Evolutionary conservation across 495 filamentous ascomycete species (phyloP), one percentile per base, ranked within the genome.

Genomic region (Penicillium goetzii): DNA sequence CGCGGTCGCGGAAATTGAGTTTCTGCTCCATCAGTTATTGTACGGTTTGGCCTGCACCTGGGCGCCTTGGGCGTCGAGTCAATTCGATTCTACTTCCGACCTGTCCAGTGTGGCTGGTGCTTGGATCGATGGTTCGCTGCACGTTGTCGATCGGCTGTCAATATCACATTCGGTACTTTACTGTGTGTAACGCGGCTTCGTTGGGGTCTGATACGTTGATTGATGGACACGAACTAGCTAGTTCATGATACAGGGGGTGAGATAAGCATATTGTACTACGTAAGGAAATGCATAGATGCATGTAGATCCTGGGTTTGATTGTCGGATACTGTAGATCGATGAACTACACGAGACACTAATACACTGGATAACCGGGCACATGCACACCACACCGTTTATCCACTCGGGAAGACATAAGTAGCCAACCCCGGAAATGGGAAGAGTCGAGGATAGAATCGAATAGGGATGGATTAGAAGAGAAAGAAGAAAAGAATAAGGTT

Each of bases 111-210:
- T 55, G 52, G 52, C 52, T 26, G 32, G 52, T 21, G 43, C 52
- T 15, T 30, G 26, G 32, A 55, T 55, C 52, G 52, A 55, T 33
- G 32, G 52, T 55, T 55, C n/a, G n/a, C 52, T 55, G 52, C 52
- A 55, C 32, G 52, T 36, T n/a, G 52, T 55, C 52, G 52, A 55
- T 55, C 52, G 10, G 7, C 30, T 30, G 28, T 33, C n/a, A 55
- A 21, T 33, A 55, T 36, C 32, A 55, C 9, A 30, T 21, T 36
- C n/a, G 52, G 52, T n/a, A 36, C n/a, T 36, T 14, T 25, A 10
- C n/a, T 17, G 51, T 32, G 32, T 12, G 51, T 36, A 19, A 30
- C 26, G 11, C 12, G 47, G 19, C 19, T 23, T 8, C 41, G 41
- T 23, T 47, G 9, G n/a, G n/a, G 41, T 4, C 21, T 45, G 49